Base-by-base conservation (phyloP, 73 alveolate species). In the Paramecium primaurelia region DNA sequence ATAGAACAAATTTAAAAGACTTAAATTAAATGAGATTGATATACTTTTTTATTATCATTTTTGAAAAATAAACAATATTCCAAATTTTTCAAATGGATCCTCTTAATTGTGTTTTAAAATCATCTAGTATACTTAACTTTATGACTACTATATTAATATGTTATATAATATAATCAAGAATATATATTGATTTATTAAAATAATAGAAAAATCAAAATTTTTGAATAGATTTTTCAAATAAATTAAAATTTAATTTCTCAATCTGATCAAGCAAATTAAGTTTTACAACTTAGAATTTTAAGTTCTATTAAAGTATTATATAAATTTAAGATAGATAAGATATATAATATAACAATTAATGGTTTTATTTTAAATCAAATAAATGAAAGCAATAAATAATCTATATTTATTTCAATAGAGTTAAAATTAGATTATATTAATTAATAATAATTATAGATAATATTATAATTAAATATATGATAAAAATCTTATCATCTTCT, bases 401-500 rank as follows among this genome's bases (percentile, higher is more conserved):
- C 22, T 16, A 4, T 22, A 16, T 54, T 18, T 22, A 54, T 18
- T 51, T 18, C 20, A 54, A 54, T 54, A 18, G 69, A 16, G 12
- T 54, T 4, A 54, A 0, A 54, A 7, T 0, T 16, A 18, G 36
- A 54, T 14, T 12, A 6, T 18, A 54, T 0, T 25, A 54, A 16
- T 54, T 54, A 54, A 54, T 54, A 18, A n/a, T 18, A 6, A 54
- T 34, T 54, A 18, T 54, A 18, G 20, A 54, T 54, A 18, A 54
- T 54, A 3, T 18, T 54, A n/a, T 54, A 7, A 34, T 64, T 64
- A 34, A 64, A 64, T 64, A 64, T 32, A 64, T 64, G 25, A 64
- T 64, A 32, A 34, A 22, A 59, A 30, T 25, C 14, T 8, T 25
- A 73, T 80, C 91, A 80, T 80, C 91, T 71, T 92, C 96, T 90